These are phyloP conservation scores for Salmacisia buchloeana DNA, from an alignment of 1,284 basidiomycete genomes.

Conservation along the genomic window DNA sequence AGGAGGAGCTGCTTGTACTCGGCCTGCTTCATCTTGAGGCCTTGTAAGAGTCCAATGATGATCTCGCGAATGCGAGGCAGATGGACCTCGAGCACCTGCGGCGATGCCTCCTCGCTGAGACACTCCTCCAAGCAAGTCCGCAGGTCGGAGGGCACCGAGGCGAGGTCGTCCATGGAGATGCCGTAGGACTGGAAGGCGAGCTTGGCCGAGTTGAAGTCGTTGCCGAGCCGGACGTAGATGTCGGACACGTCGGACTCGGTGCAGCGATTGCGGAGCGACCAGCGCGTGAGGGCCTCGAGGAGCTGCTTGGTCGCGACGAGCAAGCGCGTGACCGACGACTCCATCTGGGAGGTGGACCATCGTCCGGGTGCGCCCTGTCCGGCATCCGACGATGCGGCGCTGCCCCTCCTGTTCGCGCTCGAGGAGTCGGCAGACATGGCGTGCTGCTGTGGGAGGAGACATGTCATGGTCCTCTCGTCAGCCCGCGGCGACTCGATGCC, in stretches of 20 bases:
- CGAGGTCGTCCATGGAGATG: conserved; percentile 66
- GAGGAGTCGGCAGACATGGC: background rate
- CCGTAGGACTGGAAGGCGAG: conserved; percentile 77
- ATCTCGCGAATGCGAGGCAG: conserved; percentile 86
- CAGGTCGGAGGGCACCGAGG: conserved; percentile 81
- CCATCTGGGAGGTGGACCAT: conserved; percentile 56
- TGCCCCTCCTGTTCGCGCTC: background rate
- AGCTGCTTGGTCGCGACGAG: conserved; percentile 92
- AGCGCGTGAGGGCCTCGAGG: conserved; percentile 76
- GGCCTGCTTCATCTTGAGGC: conserved; percentile 83
- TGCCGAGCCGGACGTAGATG: conserved; percentile 90
- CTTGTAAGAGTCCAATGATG: conserved; percentile 85
- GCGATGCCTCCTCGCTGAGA: conserved; percentile 79
- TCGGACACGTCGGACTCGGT: conserved; percentile 84
- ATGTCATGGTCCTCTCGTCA: background rate
- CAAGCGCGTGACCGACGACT: conserved; percentile 85
- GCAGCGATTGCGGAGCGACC: conserved; percentile 60
- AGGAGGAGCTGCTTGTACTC: conserved; percentile 57
- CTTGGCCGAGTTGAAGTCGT: conserved; percentile 92
- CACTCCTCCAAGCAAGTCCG: conserved; percentile 81
- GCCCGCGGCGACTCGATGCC: background rate
- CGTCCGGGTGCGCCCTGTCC: background rate
- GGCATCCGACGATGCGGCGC: background rate
- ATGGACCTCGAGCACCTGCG: conserved; percentile 78
- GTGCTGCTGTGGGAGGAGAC: background rate